Base-by-base conservation (phyloP, 1,284 basidiomycete species). In the Ceratobasidium theobromae region DNA sequence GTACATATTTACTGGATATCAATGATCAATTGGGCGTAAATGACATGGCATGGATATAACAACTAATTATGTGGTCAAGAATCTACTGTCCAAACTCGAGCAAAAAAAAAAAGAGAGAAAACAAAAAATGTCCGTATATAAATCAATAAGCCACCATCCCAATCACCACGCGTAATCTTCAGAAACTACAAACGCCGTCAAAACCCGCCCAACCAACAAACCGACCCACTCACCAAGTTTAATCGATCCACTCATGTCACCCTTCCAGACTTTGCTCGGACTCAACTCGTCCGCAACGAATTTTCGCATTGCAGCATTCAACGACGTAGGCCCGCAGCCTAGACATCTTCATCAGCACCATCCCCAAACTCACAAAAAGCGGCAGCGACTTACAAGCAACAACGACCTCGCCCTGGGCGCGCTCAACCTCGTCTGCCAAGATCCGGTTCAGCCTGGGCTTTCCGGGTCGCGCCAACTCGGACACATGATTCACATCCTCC, bases 271-370 rank as follows among this genome's bases (percentile, higher is more conserved):
- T 60, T 82, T 80, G 23, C 71, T 72, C 4, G 85, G 84, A 71
- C 84, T 79, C 58, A 91, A 87, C 70, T 86, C 83, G 46, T 80
- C 77, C 1, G 87, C 82, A 25, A 91, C 82, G 48, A 83, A 77
- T 74, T 89, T 88, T 51, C 90, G 80, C 23, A 92, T 82, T 71
- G 91, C 77, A 2, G 84, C 85, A 72, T 88, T 87, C 66, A 93
- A 79, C 18, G 87, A 87, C 0, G 81, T 80, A 0, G 91, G 91
- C 4, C 90, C 91, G 72, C 91, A 93, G 67, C 85, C 86, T 87
- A 68, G 4, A 53, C 41, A 53, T 48, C 14, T n/a, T n/a, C 35
- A 49, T 48, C 53, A 60, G 43, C 16, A 33, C 27, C n/a, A 41
- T 28, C 12, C 12, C 18, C 25, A 11, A 49, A 23, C 67, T 28